Evolutionary conservation across 768 basidiomycete genomes (phyloP), one percentile per base, ranked within the genome.

Genomic region (Botryobasidium botryosum): DNA sequence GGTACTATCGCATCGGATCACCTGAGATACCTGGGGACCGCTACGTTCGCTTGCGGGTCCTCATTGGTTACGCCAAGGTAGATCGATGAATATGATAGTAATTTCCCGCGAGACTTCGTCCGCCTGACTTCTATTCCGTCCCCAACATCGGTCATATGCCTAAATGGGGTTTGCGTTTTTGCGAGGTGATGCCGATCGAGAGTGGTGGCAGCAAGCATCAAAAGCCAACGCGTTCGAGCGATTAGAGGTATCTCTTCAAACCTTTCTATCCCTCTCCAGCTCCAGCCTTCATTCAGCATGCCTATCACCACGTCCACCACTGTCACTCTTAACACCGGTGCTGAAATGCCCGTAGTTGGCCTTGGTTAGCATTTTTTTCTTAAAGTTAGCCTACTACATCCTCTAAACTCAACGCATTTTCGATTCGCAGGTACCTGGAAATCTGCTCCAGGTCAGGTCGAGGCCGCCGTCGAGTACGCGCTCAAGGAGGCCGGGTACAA

Each of bases 261-360:
- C n/a, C 38, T 35, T 35, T 17, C 6, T n/a, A n/a, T n/a, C n/a
- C n/a, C n/a, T n/a, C n/a, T n/a, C n/a, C n/a, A n/a, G n/a, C n/a
- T n/a, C n/a, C n/a, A n/a, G n/a, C n/a, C 23, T 39, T 8, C 37
- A 8, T 8, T 29, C 24, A 31, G 15, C 8, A 25, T 42, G 27
- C 40, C 21, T 15, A 51, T 33, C 17, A 67, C 66, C 64, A 46
- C 62, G 26, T 59, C 61, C 25, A 71, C 68, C 21, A 58, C 61
- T 6, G 12, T 70, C 49, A 53, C 59, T 12, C 64, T 75, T 50
- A 61, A 62, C 53, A 66, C 61, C 44, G 75, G 76, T 2, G 62
- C 64, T 31, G 52, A 60, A 43, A 66, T 88, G 51, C 83, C 81
- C 27, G 75, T 79, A 59, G 74, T 87, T 53, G 86, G 86, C 33